Percentiles rank a stretch among this genome's conserved stretches.
Conservation (phyloP, 306 rosid genomes). For the Ceratonia siliqua region DNA sequence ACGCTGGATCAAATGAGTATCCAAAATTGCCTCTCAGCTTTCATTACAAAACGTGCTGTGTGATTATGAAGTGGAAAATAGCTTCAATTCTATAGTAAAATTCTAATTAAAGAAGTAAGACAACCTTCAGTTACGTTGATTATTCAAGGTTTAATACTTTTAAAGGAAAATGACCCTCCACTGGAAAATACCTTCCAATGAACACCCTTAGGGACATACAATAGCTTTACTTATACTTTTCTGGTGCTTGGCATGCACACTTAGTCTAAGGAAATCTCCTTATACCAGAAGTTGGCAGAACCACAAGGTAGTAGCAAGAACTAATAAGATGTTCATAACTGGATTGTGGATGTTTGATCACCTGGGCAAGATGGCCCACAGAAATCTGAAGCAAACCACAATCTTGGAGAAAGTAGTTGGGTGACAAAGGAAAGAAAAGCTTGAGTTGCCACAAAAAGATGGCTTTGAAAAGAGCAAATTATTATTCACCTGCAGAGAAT, state of each 20-base stretch:
- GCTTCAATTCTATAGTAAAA: not conserved
- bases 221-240: not conserved
- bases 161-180: not conserved
- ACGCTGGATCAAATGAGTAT: not conserved
- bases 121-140: not conserved
- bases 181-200: not conserved
- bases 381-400: not conserved
- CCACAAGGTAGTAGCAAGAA: not conserved
- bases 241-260: not conserved
- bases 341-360: not conserved
- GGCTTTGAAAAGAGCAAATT: not conserved
- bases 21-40: not conserved
- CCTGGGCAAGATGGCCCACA: conserved; percentile 6
- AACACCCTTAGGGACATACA: not conserved
- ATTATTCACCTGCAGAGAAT: not conserved
- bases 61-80: not conserved
- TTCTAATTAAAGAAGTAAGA: not conserved
- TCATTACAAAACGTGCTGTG: not conserved
- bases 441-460: not conserved
- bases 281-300: not conserved
- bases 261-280: not conserved
- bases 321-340: not conserved
- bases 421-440: not conserved
- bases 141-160: not conserved
- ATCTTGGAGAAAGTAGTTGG: not conserved